Conservation (phyloP, 176 grass and related monocot species). For the Elymus sibiricus region DNA sequence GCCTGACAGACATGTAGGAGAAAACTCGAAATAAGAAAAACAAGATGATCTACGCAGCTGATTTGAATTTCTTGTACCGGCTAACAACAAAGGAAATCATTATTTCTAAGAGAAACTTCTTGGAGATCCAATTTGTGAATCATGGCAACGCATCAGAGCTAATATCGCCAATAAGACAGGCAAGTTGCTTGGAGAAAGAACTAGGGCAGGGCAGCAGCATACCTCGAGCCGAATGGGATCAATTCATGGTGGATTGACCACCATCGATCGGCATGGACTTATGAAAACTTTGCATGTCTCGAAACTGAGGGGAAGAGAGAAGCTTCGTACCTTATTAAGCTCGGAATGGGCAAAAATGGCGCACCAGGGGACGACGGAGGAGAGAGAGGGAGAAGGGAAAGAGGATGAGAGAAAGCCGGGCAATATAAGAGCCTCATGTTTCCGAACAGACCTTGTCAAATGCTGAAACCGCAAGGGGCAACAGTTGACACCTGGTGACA, state of each 20-base stretch:
- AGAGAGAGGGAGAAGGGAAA: neutral
- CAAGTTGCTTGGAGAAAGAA: neutral
- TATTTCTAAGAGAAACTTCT: neutral
- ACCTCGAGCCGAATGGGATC: slow-evolving; percentile 32
- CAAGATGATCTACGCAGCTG: neutral
- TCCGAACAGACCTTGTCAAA: slow-evolving; percentile 38
- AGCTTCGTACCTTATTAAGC: slow-evolving; percentile 12
- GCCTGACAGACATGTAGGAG: neutral
- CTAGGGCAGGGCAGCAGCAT: neutral
- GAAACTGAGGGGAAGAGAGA: slow-evolving; percentile 32
- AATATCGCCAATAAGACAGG: neutral
- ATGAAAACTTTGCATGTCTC: neutral
- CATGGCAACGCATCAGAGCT: neutral
- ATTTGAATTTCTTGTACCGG: neutral
- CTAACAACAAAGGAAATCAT: neutral
- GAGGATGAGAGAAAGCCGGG: slow-evolving; percentile 48
- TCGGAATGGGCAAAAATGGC: slow-evolving; percentile 31
- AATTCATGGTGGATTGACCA: slow-evolving; percentile 29
- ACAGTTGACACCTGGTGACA: slow-evolving; percentile 29
- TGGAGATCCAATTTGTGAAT: neutral
- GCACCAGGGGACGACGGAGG: neutral
- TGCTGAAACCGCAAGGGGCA: neutral
- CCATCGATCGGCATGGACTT: neutral
- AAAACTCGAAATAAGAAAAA: neutral
- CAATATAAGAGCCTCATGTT: slow-evolving; percentile 46